A percentile compares a stretch with the other conserved stretches of the same genome.
These are phyloP conservation scores for Thalassiosira hispida DNA, from an alignment of 352 stramenopile genomes.

Conservation along the genomic window DNA sequence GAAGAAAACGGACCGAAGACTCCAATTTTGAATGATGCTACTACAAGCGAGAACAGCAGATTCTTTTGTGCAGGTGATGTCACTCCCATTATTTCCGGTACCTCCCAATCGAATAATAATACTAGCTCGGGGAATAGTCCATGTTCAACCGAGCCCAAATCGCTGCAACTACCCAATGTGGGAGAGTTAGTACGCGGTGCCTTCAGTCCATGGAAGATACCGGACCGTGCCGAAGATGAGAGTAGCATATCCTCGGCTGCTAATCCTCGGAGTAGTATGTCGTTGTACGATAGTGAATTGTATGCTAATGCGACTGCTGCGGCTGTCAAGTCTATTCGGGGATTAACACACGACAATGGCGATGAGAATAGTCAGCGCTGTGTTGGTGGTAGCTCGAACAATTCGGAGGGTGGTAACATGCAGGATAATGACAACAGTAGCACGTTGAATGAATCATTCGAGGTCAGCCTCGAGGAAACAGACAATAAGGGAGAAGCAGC, in stretches of 20 bases:
- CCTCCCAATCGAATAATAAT: not conserved
- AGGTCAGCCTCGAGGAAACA: constrained; percentile 9
- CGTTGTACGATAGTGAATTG: constrained; percentile 35
- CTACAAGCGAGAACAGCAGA: not conserved
- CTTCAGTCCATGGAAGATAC: constrained; percentile 61
- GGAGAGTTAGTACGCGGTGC: constrained; percentile 58
- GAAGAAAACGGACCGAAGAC: constrained; percentile 18
- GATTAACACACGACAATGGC: not conserved
- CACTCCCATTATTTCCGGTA: constrained; percentile 13
- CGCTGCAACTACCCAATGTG: constrained; percentile 10
- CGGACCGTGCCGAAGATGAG: constrained; percentile 42
- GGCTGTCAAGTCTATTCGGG: constrained; percentile 15
- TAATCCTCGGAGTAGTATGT: constrained; percentile 3
- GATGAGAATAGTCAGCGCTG: too few species aligned
- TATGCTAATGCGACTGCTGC: constrained; percentile 31
- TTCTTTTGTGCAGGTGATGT: constrained; percentile 31
- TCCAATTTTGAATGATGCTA: too few species aligned
- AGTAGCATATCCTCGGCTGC: constrained; percentile 50
- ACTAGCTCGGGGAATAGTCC: not conserved
- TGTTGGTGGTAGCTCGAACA: too few species aligned
- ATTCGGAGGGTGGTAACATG: not conserved
- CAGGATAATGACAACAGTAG: not conserved
- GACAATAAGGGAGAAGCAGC: not conserved
- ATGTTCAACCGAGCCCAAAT: too few species aligned
- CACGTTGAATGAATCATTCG: constrained; percentile 22